These are phyloP conservation scores for Hypholoma fasciculare DNA, from an alignment of 768 basidiomycete species.

Conservation along the genomic window DNA sequence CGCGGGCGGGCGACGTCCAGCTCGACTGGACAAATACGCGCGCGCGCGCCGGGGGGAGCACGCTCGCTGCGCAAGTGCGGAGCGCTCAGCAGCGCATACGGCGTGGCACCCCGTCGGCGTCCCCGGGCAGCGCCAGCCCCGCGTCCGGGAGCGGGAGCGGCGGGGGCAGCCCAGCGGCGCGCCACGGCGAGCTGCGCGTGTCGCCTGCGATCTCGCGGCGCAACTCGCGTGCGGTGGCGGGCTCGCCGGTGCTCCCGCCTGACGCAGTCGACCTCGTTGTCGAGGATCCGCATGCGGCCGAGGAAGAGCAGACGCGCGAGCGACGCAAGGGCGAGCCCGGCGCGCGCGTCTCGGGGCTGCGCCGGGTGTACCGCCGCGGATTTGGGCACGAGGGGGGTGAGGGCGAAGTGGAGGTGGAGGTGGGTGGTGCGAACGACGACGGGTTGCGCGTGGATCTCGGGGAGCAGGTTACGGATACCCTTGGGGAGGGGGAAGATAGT, in stretches of 20 bases:
- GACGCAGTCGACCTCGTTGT: conserved; percentile 92
- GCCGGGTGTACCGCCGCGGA: conserved; percentile 54
- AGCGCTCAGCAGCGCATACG: conserved; percentile 5
- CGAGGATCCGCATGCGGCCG: conserved; percentile 58
- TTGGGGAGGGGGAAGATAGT: conserved; percentile 33
- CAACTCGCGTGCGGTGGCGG: conserved; percentile 24
- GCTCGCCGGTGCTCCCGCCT: conserved; percentile 42
- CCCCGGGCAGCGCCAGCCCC: conserved; percentile 18
- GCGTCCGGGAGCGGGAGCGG: conserved; percentile 29
- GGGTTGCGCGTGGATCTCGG: conserved; percentile 36
- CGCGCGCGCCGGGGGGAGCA: conserved; percentile 18
- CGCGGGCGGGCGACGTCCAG: conserved; percentile 35
- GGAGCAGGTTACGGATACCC: conserved; percentile 36
- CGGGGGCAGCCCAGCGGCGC: conserved; percentile 20
- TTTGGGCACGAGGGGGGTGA: conserved; percentile 39
- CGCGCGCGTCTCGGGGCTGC: conserved; percentile 37
- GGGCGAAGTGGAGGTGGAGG: conserved; percentile 36
- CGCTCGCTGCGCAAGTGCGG: conserved; percentile 21
- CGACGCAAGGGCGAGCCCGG: conserved; percentile 66
- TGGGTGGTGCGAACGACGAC: conserved; percentile 25
- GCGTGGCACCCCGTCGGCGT: conserved; percentile 16
- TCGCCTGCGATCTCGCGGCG: conserved; percentile 32
- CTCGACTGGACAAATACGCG: conserved; percentile 45
- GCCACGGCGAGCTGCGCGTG: conserved; percentile 20
- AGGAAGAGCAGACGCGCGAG: conserved; percentile 52